phyloP scores from a whole-genome alignment of 495 filamentous ascomycete genomes.

The Chaetomium tenue region DNA sequence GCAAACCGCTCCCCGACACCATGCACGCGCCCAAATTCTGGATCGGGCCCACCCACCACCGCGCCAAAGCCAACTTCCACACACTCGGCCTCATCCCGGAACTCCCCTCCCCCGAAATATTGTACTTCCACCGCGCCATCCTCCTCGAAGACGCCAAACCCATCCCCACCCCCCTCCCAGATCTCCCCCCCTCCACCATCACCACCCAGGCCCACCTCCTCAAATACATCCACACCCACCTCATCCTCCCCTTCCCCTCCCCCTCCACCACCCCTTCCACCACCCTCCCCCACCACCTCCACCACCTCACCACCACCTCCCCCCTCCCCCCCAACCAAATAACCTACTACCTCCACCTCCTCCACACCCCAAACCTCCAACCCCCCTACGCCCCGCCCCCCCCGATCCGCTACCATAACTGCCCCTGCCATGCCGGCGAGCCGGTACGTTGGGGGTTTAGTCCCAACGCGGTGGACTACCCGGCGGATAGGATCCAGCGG shows the following conservation, averaged over 20 bases:
- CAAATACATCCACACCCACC: constrained; percentile 20
- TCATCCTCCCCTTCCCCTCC: not conserved
- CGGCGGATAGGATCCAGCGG: constrained; percentile 6
- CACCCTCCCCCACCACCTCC: constrained; percentile 9
- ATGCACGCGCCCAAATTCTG: not conserved
- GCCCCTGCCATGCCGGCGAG: constrained; percentile 23
- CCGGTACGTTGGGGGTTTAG: constrained; percentile 5
- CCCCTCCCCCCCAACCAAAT: not conserved
- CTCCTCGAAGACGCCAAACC: constrained; percentile 24
- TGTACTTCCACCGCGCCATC: constrained; percentile 27
- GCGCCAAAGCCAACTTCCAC: constrained; percentile 3
- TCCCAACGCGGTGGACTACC: constrained; percentile 16
- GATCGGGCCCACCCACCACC: not conserved
- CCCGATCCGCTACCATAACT: constrained; percentile 23
- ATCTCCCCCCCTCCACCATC: constrained; percentile 8
- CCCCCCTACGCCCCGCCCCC: not conserved
- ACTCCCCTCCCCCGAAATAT: constrained; percentile 24
- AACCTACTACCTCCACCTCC: constrained; percentile 18
- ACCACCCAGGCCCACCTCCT: constrained; percentile 22
- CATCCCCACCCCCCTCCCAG: constrained; percentile 2
- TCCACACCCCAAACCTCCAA: not conserved
- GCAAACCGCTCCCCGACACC: constrained; percentile 23
- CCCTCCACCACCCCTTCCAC: not conserved
- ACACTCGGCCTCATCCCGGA: constrained; percentile 26
- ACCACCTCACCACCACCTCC: not conserved